phyloP scores from a whole-genome alignment of 768 basidiomycete species.

The Termitomyces sp. region DNA sequence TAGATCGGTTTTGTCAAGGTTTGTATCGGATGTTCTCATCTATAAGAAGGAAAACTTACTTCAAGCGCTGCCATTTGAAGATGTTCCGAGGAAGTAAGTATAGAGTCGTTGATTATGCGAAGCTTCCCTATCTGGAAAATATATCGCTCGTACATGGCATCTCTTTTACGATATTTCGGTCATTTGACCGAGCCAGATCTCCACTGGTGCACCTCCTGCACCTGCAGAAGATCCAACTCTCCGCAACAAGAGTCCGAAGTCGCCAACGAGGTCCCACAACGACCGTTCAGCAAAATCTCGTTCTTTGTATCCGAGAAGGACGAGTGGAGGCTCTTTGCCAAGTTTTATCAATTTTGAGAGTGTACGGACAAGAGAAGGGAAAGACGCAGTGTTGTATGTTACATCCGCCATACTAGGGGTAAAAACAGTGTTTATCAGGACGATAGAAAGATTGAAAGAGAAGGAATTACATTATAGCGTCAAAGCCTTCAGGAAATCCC shows the following conservation, averaged over 20 bases:
- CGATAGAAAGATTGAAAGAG: not conserved
- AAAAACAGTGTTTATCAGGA: not conserved
- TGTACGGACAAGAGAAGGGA: slow-evolving; percentile 71
- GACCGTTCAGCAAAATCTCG: slow-evolving; percentile 71
- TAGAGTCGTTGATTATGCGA: not conserved
- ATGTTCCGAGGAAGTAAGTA: not conserved
- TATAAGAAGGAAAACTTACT: no score
- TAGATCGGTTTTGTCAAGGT: no score
- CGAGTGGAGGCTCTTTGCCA: slow-evolving; percentile 26
- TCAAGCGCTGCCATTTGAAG: not conserved
- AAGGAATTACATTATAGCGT: slow-evolving; percentile 44
- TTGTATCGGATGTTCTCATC: no score
- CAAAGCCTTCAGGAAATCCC: slow-evolving; percentile 32
- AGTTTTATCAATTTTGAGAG: slow-evolving; percentile 43
- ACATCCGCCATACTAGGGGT: slow-evolving; percentile 83
- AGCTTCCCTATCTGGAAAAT: not conserved
- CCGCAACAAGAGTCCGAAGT: slow-evolving; percentile 50
- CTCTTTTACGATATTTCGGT: not conserved
- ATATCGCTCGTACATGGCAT: not conserved
- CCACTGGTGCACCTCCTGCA: slow-evolving; percentile 57
- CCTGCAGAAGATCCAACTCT: slow-evolving; percentile 51
- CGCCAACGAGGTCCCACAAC: slow-evolving; percentile 59
- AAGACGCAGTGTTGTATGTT: slow-evolving; percentile 85
- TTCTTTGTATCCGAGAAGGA: slow-evolving; percentile 85
- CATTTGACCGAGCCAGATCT: slow-evolving; percentile 57